Evolutionary conservation across 768 basidiomycete genomes (phyloP).

Genomic region (Trametes punicea): DNA sequence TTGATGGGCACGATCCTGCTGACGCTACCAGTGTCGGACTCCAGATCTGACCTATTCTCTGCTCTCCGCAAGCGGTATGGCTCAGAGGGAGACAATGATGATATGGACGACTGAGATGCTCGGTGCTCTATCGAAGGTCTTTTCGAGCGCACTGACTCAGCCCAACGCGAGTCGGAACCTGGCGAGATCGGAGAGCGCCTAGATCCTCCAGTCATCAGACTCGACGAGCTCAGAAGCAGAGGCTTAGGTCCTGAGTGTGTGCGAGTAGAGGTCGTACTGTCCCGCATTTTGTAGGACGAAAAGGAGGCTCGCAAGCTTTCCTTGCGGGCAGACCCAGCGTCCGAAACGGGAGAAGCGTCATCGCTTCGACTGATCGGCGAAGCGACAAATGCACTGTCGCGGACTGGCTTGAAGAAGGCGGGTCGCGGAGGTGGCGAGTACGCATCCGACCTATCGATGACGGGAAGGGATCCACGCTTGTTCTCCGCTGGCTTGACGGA

Average conservation of each 20-base stretch:
- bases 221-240: conserved; percentile 53
- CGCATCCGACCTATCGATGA: conserved; percentile 32
- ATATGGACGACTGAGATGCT: conserved; percentile 61
- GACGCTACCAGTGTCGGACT: conserved; percentile 44
- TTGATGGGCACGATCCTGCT: conserved; percentile 65
- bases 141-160: conserved; percentile 22
- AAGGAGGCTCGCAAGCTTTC: conserved; percentile 43
- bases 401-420: conserved; percentile 51
- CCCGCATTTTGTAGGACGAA: conserved; percentile 37
- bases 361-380: conserved; percentile 17
- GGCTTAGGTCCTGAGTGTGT: conserved; percentile 52
- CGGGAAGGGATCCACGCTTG: conserved; percentile 41
- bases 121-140: conserved; percentile 35
- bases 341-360: conserved; percentile 22
- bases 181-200: conserved; percentile 23
- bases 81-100: conserved; percentile 61
- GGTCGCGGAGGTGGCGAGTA: conserved; percentile 60
- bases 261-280: conserved; percentile 26
- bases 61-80: conserved; percentile 35
- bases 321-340: conserved; percentile 37
- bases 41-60: conserved; percentile 45
- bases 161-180: conserved; percentile 18
- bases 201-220: conserved; percentile 24
- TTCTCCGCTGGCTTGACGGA: conserved; percentile 6
- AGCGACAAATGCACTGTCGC: conserved; percentile 44